Percentiles rank a stretch among this genome's conserved stretches.
phyloP scores from a whole-genome alignment of 2,329 filamentous ascomycete species.

The Claviceps maximensis region DNA sequence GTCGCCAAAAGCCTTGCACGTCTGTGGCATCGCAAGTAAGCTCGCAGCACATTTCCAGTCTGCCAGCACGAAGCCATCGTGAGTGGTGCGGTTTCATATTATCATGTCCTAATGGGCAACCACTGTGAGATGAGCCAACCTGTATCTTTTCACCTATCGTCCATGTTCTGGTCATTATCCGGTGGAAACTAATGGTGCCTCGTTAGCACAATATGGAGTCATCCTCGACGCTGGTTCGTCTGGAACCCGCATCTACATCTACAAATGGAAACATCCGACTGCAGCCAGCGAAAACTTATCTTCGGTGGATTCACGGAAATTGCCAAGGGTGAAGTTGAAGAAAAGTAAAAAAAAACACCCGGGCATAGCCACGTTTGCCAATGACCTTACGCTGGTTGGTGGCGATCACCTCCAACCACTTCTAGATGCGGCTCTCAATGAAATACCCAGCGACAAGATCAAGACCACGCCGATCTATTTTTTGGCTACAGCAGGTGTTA shows the following conservation, averaged over 20 bases:
- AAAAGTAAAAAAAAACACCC: conserved; percentile 90
- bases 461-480: conserved; percentile 83
- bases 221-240: conserved; percentile 97
- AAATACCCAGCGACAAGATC: conserved; percentile 65
- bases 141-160: not conserved
- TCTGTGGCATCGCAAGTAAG: not conserved
- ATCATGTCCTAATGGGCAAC: conserved; percentile 14
- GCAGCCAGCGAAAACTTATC: conserved; percentile 43
- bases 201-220: conserved; percentile 64
- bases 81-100: not conserved
- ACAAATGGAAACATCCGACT: conserved; percentile 75
- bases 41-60: not conserved
- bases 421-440: conserved; percentile 65
- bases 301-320: conserved; percentile 35
- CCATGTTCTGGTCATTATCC: not conserved
- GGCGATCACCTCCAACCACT: conserved; percentile 68
- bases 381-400: conserved; percentile 63
- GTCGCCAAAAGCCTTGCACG: not conserved
- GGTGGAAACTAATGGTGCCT: not conserved
- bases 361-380: conserved; percentile 80
- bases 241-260: conserved; percentile 87
- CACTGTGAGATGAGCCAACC: conserved; percentile 13
- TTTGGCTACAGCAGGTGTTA: conserved; percentile 91
- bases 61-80: not conserved
- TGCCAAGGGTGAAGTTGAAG: conserved; percentile 74